Evolutionary conservation across 106 monocot genomes (phyloP).

Genomic region (Allium fistulosum): DNA sequence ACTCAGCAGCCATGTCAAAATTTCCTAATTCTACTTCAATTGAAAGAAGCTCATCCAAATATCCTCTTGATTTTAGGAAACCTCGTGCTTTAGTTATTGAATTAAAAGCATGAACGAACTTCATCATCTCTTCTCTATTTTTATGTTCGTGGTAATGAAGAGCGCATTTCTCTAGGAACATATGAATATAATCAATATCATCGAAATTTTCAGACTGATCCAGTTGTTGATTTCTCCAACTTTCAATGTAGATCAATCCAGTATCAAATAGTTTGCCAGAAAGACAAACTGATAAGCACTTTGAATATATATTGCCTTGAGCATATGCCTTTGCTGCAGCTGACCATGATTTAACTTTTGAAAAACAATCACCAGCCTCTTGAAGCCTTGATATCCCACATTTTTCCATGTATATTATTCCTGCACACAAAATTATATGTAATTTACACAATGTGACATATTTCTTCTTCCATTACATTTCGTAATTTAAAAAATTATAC

Average conservation of each 20-base stretch:
- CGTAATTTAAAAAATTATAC: slow-evolving; percentile 5
- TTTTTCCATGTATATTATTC: slow-evolving; percentile 43
- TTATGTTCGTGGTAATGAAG: slow-evolving; percentile 10
- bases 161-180: slow-evolving; percentile 36
- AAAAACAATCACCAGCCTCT: slow-evolving; percentile 51
- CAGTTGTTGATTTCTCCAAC: slow-evolving; percentile 9
- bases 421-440: slow-evolving; percentile 4
- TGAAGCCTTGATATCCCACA: slow-evolving; percentile 37
- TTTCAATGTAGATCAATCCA: slow-evolving; percentile 23
- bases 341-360: slow-evolving; percentile 18
- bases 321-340: slow-evolving; percentile 41
- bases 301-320: slow-evolving; percentile 25
- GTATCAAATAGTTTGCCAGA: slow-evolving; percentile 28
- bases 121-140: slow-evolving; percentile 26
- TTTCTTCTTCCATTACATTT: background rate
- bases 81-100: slow-evolving; percentile 27
- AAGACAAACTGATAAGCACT: slow-evolving; percentile 41
- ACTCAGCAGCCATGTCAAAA: slow-evolving; percentile 27
- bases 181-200: background rate
- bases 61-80: slow-evolving; percentile 23
- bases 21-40: slow-evolving; percentile 35
- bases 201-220: slow-evolving; percentile 2
- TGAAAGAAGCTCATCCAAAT: slow-evolving; percentile 29
- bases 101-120: slow-evolving; percentile 26
- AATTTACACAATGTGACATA: too few relatives aligned